Evolutionary conservation across 2,329 filamentous ascomycete genomes (phyloP).

Genomic region (Alternaria incomplexa): DNA sequence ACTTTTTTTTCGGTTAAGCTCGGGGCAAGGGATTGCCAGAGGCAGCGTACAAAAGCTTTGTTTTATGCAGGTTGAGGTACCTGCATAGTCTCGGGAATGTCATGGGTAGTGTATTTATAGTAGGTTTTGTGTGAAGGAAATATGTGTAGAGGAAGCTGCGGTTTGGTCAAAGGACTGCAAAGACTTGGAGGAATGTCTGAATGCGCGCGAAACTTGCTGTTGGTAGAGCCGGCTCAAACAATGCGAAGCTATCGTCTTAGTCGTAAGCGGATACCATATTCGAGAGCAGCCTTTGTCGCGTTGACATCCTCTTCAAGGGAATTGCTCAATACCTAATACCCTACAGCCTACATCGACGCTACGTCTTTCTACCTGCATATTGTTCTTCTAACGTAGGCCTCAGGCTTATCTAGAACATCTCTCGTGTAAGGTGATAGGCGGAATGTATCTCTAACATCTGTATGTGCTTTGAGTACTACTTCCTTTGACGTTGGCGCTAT

Average conservation of each 20-base stretch:
- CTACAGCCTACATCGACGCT: neutral
- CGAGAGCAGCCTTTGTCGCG: neutral
- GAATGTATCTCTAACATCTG: neutral
- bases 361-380: neutral
- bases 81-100: neutral
- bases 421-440: neutral
- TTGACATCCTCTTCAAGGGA: neutral
- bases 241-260: neutral
- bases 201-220: neutral
- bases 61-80: neutral
- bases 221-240: neutral
- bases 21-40: neutral
- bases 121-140: neutral
- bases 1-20: neutral
- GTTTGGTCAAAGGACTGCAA: neutral
- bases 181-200: neutral
- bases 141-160: neutral
- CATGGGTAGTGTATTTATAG: too few relatives aligned
- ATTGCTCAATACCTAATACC: neutral
- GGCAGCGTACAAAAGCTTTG: neutral
- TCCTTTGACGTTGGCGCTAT: neutral
- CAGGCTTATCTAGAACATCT: neutral
- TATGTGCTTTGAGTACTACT: neutral
- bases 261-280: neutral
- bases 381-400: neutral